Conservation (phyloP, 352 stramenopile genomes). For the Globisporangium polare region DNA sequence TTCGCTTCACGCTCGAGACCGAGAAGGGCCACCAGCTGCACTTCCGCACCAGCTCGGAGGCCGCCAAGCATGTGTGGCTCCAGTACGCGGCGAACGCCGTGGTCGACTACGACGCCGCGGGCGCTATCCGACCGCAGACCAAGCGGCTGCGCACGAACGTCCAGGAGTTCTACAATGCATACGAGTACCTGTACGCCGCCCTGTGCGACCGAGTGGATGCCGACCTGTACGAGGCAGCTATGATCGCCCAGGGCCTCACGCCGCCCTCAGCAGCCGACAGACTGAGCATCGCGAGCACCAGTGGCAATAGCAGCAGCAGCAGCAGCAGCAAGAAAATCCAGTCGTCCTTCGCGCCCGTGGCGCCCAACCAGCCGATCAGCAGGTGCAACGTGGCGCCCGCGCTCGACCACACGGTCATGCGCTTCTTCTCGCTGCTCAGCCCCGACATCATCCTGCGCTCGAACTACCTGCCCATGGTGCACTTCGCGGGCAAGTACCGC, state of each 20-base stretch:
- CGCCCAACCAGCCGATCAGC: conserved; percentile 47
- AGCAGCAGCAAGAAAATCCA: conserved; percentile 46
- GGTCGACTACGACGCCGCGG: conserved; percentile 39
- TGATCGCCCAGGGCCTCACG: not conserved
- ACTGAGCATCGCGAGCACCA: conserved; percentile 1
- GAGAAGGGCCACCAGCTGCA: conserved; percentile 84
- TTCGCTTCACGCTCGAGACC: conserved; percentile 79
- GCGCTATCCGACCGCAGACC: conserved; percentile 23
- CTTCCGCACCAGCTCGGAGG: conserved; percentile 81
- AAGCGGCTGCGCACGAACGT: conserved; percentile 44
- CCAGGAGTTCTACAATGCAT: conserved; percentile 70
- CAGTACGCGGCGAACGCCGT: conserved; percentile 68
- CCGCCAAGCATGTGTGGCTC: conserved; percentile 79
- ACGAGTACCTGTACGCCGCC: conserved; percentile 67
- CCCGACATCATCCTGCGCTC: conserved; percentile 75
- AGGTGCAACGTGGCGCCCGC: conserved; percentile 40
- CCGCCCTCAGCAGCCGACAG: not conserved
- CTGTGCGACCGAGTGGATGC: conserved; percentile 51
- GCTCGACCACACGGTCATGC: conserved; percentile 57
- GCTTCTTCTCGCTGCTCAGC: conserved; percentile 78
- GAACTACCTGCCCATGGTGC: conserved; percentile 88
- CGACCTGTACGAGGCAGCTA: conserved; percentile 22
- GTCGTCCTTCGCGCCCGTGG: conserved; percentile 39
- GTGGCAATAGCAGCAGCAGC: conserved; percentile 5
- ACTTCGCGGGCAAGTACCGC: conserved; percentile 83